A percentile compares a stretch with the other conserved stretches of the same genome.
phyloP scores from a whole-genome alignment of 768 basidiomycete species.

The Xerocomellus intermedius region DNA sequence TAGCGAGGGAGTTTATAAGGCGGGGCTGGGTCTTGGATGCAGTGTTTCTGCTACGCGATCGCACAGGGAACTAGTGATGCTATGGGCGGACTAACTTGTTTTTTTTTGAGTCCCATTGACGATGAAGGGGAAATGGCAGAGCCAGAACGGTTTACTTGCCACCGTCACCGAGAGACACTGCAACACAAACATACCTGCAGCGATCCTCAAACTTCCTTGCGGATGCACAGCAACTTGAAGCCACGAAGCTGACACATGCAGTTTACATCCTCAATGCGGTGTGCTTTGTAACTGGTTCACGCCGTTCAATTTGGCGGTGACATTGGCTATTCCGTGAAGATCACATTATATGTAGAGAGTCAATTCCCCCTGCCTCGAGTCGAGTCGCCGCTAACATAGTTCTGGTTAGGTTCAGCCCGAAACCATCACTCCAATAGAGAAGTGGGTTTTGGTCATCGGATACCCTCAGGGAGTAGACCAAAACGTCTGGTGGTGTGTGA shows the following conservation, averaged over 20 bases:
- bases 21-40: neutral
- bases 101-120: too few relatives aligned
- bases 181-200: neutral
- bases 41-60: neutral
- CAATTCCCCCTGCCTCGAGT: too few relatives aligned
- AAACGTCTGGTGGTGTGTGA: too few relatives aligned
- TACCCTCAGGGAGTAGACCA: too few relatives aligned
- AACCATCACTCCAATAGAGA: too few relatives aligned
- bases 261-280: neutral
- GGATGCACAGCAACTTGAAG: neutral
- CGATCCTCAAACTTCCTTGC: neutral
- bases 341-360: too few relatives aligned
- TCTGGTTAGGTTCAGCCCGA: neutral
- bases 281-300: neutral
- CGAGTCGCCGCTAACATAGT: neutral
- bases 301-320: neutral
- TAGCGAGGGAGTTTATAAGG: constrained; percentile 11
- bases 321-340: too few relatives aligned
- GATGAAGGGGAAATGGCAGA: neutral
- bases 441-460: too few relatives aligned
- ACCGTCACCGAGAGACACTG: neutral
- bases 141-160: neutral
- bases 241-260: too few relatives aligned
- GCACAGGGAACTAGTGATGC: neutral
- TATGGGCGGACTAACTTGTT: too few relatives aligned